These are phyloP conservation scores for Jatropha multifida DNA, from an alignment of 441 rosid genomes.

Conservation along the genomic window DNA sequence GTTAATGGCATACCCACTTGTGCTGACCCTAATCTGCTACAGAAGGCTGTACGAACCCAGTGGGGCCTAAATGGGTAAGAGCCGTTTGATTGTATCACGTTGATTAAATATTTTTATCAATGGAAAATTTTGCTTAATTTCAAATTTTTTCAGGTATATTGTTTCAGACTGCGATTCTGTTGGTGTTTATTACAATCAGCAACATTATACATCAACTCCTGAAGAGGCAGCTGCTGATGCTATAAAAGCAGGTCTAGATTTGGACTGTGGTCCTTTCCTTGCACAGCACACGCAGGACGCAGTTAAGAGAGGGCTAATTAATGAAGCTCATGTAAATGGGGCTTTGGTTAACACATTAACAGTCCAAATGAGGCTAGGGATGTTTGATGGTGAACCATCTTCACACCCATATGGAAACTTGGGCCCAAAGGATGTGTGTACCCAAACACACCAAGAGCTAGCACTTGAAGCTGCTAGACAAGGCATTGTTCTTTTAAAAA, in stretches of 20 bases:
- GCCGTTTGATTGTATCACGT: neutral
- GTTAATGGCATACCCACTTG: slow-evolving; percentile 95
- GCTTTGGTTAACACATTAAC: slow-evolving; percentile 59
- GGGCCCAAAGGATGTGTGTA: slow-evolving; percentile 70
- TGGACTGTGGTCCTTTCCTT: slow-evolving; percentile 80
- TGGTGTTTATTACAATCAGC: slow-evolving; percentile 62
- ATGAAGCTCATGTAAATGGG: slow-evolving; percentile 53
- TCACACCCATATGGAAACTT: slow-evolving; percentile 57
- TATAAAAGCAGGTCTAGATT: slow-evolving; percentile 84
- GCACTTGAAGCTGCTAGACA: slow-evolving; percentile 94
- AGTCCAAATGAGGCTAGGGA: slow-evolving; percentile 90
- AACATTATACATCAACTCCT: slow-evolving; percentile 78
- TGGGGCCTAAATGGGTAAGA: slow-evolving; percentile 85
- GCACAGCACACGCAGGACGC: slow-evolving; percentile 67
- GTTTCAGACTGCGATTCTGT: slow-evolving; percentile 96
- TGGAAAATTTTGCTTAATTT: no score
- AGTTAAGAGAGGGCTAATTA: slow-evolving; percentile 50
- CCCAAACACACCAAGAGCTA: slow-evolving; percentile 70
- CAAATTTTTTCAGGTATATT: slow-evolving; percentile 48
- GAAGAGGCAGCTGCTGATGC: slow-evolving; percentile 90
- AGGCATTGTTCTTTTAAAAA: slow-evolving; percentile 87
- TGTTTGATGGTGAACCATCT: slow-evolving; percentile 78
- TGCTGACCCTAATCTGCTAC: slow-evolving; percentile 79
- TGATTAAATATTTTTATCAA: neutral
- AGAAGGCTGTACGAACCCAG: slow-evolving; percentile 57